phyloP scores from a whole-genome alignment of 495 filamentous ascomycete genomes.

The Hypoxylon cercidicola region DNA sequence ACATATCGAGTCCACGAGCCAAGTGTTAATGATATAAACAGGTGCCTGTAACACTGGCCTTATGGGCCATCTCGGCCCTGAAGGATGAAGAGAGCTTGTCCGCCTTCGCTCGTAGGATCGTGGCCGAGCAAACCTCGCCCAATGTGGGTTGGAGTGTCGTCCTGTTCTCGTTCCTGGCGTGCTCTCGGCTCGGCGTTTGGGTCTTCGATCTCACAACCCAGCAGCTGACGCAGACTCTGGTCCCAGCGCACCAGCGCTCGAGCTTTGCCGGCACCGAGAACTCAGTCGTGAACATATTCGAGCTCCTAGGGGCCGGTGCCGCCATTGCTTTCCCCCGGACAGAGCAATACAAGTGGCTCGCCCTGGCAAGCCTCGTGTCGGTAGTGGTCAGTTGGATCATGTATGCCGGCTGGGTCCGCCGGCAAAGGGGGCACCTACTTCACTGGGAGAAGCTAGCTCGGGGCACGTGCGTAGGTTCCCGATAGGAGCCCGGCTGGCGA shows the following conservation, averaged over 20 bases:
- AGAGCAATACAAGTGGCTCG: conserved; percentile 55
- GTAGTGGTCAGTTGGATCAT: conserved; percentile 47
- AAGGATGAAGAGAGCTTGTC: conserved; percentile 12
- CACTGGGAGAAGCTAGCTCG: conserved; percentile 44
- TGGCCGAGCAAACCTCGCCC: conserved; percentile 19
- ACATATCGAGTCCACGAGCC: not conserved
- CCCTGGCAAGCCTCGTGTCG: conserved; percentile 47
- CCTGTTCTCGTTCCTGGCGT: conserved; percentile 55
- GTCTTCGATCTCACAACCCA: conserved; percentile 59
- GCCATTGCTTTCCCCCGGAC: conserved; percentile 51
- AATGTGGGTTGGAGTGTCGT: conserved; percentile 43
- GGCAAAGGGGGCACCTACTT: conserved; percentile 41
- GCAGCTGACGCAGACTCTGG: conserved; percentile 56
- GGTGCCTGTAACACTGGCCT: conserved; percentile 51
- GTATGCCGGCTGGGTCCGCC: conserved; percentile 56
- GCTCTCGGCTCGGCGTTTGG: conserved; percentile 59
- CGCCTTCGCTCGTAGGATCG: conserved; percentile 1
- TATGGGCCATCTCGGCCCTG: conserved; percentile 48
- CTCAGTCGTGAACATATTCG: conserved; percentile 52
- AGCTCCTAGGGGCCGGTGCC: conserved; percentile 49
- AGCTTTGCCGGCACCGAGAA: conserved; percentile 59
- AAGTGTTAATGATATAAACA: conserved; percentile 23
- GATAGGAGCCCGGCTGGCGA: no score
- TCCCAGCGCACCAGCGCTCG: conserved; percentile 46
- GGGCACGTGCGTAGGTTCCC: conserved; percentile 14